Percentiles rank a stretch among this genome's conserved stretches.
phyloP scores from a whole-genome alignment of 805 yeast genomes.

The Saccharomycopsis oosterbeekiorum region DNA sequence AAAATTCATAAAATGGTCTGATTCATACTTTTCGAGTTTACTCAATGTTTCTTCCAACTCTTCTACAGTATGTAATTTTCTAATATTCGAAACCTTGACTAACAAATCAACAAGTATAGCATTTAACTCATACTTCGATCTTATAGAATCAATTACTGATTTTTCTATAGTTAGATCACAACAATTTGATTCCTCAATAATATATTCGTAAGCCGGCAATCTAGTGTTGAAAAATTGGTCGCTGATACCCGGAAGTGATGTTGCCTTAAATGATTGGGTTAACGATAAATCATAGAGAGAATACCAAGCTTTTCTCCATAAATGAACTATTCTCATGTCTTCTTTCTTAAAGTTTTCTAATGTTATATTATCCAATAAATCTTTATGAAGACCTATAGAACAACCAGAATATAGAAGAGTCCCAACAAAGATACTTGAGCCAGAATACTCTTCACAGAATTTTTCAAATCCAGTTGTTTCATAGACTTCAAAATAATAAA shows the following conservation, averaged over 20 bases:
- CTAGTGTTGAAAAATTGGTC: slow-evolving; percentile 7
- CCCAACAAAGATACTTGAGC: slow-evolving; percentile 30
- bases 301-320: slow-evolving; percentile 34
- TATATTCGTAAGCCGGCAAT: slow-evolving; percentile 8
- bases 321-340: slow-evolving; percentile 20
- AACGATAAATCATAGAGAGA: slow-evolving; percentile 27
- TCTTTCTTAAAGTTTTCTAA: neutral
- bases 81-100: slow-evolving; percentile 20
- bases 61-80: slow-evolving; percentile 19
- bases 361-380: slow-evolving; percentile 22
- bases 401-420: slow-evolving; percentile 32
- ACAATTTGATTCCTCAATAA: slow-evolving; percentile 10
- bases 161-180: slow-evolving; percentile 16
- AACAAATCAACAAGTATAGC: slow-evolving; percentile 18
- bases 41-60: slow-evolving; percentile 21
- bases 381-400: slow-evolving; percentile 37
- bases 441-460: slow-evolving; percentile 34
- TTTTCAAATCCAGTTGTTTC: slow-evolving; percentile 37
- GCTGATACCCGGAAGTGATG: neutral
- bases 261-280: slow-evolving; percentile 16
- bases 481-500: slow-evolving; percentile 32
- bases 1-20: neutral
- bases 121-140: slow-evolving; percentile 6
- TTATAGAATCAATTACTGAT: slow-evolving; percentile 6
- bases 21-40: slow-evolving; percentile 10